Conservation (phyloP, 2,329 filamentous ascomycete species). For the Stagonosporopsis rhizophila region DNA sequence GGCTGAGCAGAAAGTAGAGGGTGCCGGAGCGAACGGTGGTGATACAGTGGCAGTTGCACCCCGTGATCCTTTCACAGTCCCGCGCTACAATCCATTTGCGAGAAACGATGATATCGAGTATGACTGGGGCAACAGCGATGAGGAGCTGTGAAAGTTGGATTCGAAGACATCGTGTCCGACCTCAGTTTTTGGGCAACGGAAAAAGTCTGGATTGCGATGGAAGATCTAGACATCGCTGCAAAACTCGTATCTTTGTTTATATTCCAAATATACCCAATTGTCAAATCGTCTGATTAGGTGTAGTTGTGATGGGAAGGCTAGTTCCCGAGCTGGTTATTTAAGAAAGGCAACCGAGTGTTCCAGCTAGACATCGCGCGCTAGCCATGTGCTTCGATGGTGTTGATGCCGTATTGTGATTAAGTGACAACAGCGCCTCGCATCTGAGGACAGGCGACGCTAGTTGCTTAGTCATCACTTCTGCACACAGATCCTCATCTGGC, state of each 20-base stretch:
- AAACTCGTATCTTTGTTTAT: too few relatives aligned
- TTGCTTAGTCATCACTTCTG: background rate
- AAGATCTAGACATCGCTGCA: too few relatives aligned
- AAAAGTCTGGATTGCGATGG: background rate
- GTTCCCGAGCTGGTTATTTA: too few relatives aligned
- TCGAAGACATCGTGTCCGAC: background rate
- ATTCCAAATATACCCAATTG: too few relatives aligned
- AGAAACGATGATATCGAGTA: slow-evolving; percentile 12
- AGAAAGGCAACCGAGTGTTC: background rate
- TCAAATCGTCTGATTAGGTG: too few relatives aligned
- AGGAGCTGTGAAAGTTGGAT: background rate
- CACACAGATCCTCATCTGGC: background rate
- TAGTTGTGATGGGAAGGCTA: too few relatives aligned
- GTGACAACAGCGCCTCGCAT: background rate
- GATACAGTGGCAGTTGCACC: background rate
- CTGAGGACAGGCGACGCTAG: background rate
- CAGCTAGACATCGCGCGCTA: background rate
- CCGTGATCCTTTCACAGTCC: background rate
- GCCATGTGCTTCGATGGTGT: too few relatives aligned
- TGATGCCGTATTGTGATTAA: background rate
- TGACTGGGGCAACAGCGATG: slow-evolving; percentile 10
- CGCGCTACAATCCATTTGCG: background rate
- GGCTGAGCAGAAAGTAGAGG: background rate
- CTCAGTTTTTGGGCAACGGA: background rate
- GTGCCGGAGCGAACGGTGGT: too few relatives aligned